These are phyloP conservation scores for Pseudocercospora fuligena DNA, from an alignment of 2,329 filamentous ascomycete species.

Conservation along the genomic window DNA sequence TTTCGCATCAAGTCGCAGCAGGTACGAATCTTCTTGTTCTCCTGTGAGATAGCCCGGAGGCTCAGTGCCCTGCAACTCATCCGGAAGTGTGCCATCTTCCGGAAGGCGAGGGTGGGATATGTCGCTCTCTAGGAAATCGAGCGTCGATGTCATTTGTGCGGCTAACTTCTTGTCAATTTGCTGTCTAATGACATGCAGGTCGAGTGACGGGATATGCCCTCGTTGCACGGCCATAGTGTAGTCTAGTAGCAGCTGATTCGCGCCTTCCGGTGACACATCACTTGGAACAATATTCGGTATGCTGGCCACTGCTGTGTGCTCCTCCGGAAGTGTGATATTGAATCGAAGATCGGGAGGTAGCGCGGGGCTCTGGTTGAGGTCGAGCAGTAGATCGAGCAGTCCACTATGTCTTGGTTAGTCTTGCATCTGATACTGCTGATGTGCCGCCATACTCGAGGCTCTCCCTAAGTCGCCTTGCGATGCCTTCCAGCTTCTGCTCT, in stretches of 20 bases:
- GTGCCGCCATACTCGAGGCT: slow-evolving; percentile 80
- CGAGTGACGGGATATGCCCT: slow-evolving; percentile 38
- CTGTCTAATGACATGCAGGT: slow-evolving; percentile 39
- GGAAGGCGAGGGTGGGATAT: slow-evolving; percentile 44
- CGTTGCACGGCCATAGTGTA: slow-evolving; percentile 43
- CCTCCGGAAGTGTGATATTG: slow-evolving; percentile 75
- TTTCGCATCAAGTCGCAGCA: slow-evolving; percentile 66
- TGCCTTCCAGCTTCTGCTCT: slow-evolving; percentile 79
- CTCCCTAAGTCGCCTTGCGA: slow-evolving; percentile 81
- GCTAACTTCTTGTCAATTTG: slow-evolving; percentile 40
- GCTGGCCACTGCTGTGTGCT: slow-evolving; percentile 68
- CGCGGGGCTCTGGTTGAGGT: slow-evolving; percentile 79
- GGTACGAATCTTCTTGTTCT: slow-evolving; percentile 75
- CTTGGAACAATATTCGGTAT: slow-evolving; percentile 53
- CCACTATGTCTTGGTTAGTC: slow-evolving; percentile 61
- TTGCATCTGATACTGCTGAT: background rate
- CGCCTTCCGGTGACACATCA: slow-evolving; percentile 41
- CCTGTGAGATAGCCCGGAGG: slow-evolving; percentile 70
- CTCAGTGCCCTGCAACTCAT: slow-evolving; percentile 56
- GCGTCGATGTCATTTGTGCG: slow-evolving; percentile 33
- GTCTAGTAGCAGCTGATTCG: slow-evolving; percentile 39
- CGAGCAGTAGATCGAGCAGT: slow-evolving; percentile 83
- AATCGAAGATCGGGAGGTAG: slow-evolving; percentile 33
- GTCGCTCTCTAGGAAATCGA: slow-evolving; percentile 47
- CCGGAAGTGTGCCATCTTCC: slow-evolving; percentile 35